Percentiles rank a stretch among this genome's conserved stretches.
Evolutionary conservation across 306 rosid species (phyloP).

Genomic region (Acacia acuminata): DNA sequence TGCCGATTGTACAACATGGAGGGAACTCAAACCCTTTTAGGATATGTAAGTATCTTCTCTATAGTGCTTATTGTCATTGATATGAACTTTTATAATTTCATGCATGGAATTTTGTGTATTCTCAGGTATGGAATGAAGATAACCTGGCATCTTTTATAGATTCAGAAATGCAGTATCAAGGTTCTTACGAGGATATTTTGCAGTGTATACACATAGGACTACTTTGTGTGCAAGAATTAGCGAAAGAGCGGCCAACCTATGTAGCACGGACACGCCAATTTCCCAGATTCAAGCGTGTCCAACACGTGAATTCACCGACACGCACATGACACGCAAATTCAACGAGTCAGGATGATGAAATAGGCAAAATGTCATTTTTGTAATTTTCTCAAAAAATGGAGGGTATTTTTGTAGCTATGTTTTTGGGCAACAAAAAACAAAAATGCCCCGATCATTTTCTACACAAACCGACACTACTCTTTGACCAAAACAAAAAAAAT

Average conservation of each 20-base stretch:
- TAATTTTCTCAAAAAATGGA: too few relatives aligned
- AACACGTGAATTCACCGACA: too few relatives aligned
- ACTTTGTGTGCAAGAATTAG: background rate
- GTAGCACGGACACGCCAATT: too few relatives aligned
- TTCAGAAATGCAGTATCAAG: background rate
- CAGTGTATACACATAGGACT: background rate
- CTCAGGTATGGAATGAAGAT: background rate
- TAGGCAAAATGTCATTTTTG: too few relatives aligned
- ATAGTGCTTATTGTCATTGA: background rate
- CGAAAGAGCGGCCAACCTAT: background rate
- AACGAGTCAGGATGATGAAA: too few relatives aligned
- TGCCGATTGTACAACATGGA: background rate
- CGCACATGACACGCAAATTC: too few relatives aligned
- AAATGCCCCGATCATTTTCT: too few relatives aligned
- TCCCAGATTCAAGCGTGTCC: too few relatives aligned
- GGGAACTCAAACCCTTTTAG: slow-evolving; percentile 6
- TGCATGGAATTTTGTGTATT: background rate
- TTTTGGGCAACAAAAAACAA: too few relatives aligned
- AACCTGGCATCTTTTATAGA: background rate
- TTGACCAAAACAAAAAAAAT: too few relatives aligned
- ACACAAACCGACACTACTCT: too few relatives aligned
- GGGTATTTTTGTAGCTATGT: too few relatives aligned
- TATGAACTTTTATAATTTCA: background rate
- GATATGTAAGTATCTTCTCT: background rate
- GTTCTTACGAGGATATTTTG: background rate